phyloP scores from a whole-genome alignment of 768 basidiomycete species.

The Rhodotorula diobovata region DNA sequence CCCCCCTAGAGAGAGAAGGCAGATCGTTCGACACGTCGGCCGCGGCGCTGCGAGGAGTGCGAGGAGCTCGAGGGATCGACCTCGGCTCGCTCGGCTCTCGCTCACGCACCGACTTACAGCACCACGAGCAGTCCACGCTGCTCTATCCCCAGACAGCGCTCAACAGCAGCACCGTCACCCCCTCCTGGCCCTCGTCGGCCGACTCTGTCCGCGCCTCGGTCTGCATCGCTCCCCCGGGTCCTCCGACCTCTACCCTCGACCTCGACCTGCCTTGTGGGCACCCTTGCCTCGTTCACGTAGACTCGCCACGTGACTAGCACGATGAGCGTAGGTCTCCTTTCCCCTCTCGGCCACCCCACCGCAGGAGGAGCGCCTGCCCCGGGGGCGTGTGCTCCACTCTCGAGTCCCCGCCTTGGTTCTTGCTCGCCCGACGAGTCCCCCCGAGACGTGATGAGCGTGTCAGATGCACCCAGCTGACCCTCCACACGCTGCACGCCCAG shows the following conservation, averaged over 20 bases:
- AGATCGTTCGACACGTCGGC: no score
- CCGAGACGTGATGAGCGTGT: neutral
- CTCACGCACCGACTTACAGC: no score
- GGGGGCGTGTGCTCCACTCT: neutral
- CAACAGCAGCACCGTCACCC: no score
- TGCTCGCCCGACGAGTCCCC: fast-evolving
- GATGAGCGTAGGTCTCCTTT: neutral
- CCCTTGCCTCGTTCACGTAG: neutral
- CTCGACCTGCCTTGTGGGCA: neutral
- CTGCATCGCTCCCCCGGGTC: neutral
- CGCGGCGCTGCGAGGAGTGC: no score
- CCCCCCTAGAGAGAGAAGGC: no score
- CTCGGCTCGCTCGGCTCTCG: no score
- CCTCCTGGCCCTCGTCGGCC: no score
- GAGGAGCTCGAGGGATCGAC: no score
- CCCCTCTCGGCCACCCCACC: neutral
- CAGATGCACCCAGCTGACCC: neutral
- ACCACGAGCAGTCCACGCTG: no score
- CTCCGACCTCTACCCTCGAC: neutral
- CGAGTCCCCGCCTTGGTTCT: neutral
- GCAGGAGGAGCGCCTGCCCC: no score
- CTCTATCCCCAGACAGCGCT: no score
- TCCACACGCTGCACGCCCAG: neutral
- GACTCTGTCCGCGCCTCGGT: no score
- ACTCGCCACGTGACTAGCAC: neutral